A percentile compares a stretch with the other conserved stretches of the same genome.
Conservation (phyloP, 2,329 filamentous ascomycete genomes). For the Alternaria sp. region DNA sequence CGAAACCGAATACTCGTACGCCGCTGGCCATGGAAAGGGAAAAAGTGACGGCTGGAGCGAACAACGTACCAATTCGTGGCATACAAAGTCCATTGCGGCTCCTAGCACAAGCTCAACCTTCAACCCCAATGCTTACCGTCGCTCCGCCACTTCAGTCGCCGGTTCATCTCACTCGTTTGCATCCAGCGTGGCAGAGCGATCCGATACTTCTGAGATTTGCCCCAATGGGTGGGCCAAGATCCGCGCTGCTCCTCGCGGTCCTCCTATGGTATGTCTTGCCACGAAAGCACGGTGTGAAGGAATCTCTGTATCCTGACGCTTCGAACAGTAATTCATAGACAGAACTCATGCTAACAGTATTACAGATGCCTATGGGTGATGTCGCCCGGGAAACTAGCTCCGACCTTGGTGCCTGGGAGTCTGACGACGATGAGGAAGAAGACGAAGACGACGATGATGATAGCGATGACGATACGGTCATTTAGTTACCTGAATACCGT, state of each 20-base stretch:
- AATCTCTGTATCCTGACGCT: not conserved
- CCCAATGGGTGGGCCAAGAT: conserved; percentile 43
- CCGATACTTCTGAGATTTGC: conserved; percentile 19
- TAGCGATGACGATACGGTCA: conserved; percentile 50
- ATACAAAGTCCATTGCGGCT: conserved; percentile 25
- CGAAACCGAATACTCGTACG: conserved; percentile 28
- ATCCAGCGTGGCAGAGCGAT: conserved; percentile 40
- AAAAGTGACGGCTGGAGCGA: conserved; percentile 25
- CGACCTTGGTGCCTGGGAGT: conserved; percentile 22
- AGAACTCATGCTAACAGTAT: conserved; percentile 12
- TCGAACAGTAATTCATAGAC: not conserved
- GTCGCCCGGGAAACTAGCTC: conserved; percentile 6
- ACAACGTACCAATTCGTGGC: conserved; percentile 36
- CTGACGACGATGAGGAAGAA: conserved; percentile 43
- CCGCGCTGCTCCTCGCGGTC: conserved; percentile 28
- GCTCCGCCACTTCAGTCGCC: conserved; percentile 21
- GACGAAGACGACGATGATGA: conserved; percentile 54
- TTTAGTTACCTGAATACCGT: conserved; percentile 10
- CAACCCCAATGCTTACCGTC: conserved; percentile 30
- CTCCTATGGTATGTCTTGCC: conserved; percentile 29
- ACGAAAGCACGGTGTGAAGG: no score
- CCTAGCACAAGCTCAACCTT: conserved; percentile 29
- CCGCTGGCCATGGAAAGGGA: conserved; percentile 7
- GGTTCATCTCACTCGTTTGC: conserved; percentile 31
- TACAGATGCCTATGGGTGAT: conserved; percentile 24